Evolutionary conservation across 2,329 filamentous ascomycete species (phyloP), one percentile per base, ranked within the genome.

Genomic region (Fusarium foetens): DNA sequence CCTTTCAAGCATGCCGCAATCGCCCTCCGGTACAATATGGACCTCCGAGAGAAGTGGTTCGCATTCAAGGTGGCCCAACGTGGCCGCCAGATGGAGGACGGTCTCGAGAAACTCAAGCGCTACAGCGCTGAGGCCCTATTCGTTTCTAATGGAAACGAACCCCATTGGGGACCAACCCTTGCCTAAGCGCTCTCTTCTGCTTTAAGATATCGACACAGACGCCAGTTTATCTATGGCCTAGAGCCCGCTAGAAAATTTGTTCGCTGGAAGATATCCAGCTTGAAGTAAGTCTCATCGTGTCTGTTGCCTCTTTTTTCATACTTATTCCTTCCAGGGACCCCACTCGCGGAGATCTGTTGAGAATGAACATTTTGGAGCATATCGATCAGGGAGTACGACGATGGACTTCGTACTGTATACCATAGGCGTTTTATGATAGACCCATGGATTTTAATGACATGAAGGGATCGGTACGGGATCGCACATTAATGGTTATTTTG

Each of bases 81-180:
- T 8, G 38, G 19, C 1, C 33, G 39, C 0, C 27, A 39, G 16
- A 55, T 74, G 1, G 39, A 70, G 1, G 66, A 74, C 11, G 59
- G 53, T 1, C 43, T 74, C 7, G 51, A 60, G 11, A 74, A 74
- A 46, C 43, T 74, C 4, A 51, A 49, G 6, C 46, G 39, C 7
- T 52, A 72, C 25, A 31, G 38, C 31, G 9, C 11, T 0, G 55
- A 51, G 35, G 41, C 58, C 4, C 31, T 69, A 6, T 27, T 57
- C 19, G 17, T 42, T 5, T 57, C 64, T 8, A 60, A 54, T 1
- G 62, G 54, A 6, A 27, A 19, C 2, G 42, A 39, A 8, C 42
- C 53, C 7, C 49, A 36, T 39, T 63, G 49, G 59, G 39, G 19
- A 25, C 14, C 27, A 31, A 13, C 21, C 10, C 41, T 41, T 14